Evolutionary conservation across 164 flowering plant species (phyloP), one percentile per base, ranked within the genome.

Genomic region (Sextonia rubra): DNA sequence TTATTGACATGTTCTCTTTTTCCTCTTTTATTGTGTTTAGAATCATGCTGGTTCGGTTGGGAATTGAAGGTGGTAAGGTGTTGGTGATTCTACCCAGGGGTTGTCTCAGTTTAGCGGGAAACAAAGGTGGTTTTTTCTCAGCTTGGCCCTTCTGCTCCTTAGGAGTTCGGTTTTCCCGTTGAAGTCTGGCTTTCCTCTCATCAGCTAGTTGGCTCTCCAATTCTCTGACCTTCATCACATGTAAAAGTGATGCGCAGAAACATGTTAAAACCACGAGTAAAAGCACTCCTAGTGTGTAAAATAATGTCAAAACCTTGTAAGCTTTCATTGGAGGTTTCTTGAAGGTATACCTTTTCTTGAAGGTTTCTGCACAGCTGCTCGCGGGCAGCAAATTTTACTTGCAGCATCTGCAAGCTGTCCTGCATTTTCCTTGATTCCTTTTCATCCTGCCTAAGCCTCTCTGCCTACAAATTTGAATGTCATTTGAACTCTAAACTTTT

Each of bases 391-490:
- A 87, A 86, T 73, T 87, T 83, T 65, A 89, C 72, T 73, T 94
- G 98, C 79, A 88, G 73, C 9, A 91, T 86, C 81, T 89, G 91
- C 84, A 92, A 44, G 71, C 62, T 88, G 29, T 92, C 97, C 81
- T 90, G 96, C 67, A 89, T 77, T 69, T 86, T 92, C 80, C 83
- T 90, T 24, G 82, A 76, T 79, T 94, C 98, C 77, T 92, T 92
- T 82, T 94, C 98, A 66, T 92, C 94, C 24, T 92, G 94, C 80
- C 86, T 89, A 25, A 87, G 76, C 79, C 89, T 89, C 75, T 94
- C 98, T 32, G 84, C 98, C 98, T 93, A 87, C 80, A 47, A 66
- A 44, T 12, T 20, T 20, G 27, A 70, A 70, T 68, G 23, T 20
- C 48, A 69, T 24, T 6, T 26, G 12, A 69, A 69, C 22, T 18